Evolutionary conservation across 345 rosid species (phyloP), one percentile per base, ranked within the genome.

Genomic region (Brassica incana): DNA sequence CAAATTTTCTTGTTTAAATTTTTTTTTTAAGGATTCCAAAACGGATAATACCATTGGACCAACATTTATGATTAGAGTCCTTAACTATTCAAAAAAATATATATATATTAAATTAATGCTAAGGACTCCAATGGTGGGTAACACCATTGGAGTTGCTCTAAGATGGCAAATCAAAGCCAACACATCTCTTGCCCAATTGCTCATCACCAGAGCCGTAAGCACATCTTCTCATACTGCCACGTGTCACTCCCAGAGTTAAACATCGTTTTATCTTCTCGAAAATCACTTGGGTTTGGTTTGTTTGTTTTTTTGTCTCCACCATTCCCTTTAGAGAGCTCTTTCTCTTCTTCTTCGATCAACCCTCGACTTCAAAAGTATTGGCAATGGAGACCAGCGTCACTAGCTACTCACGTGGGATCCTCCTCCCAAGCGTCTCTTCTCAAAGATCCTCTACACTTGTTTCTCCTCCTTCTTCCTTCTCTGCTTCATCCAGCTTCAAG

Each of bases 351-450:
- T 64, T 52, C 29, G 54, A 62, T 69, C 59, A 60, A 36, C 60
- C 48, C 61, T 36, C 59, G 62, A 43, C 77, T 66, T 58, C 40
- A 71, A 32, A 72, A 52, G 50, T 36, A 30, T 18, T 67, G 67
- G 63, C 71, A 11, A 91, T 95, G 99, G 97, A 89, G 89, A 85
- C 91, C 36, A 78, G 91, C 59, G 66, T 20, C 23, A 20, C 23
- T 36, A 85, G 91, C 83, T 85, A 85, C 79, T 85, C 91, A 5
- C 90, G 87, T 43, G 94, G 92, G 77, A 86, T 86, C 61, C 74
- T 89, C 73, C 85, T 86, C 15, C 94, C 96, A 59, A 69, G 79
- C 56, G 87, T 87, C 83, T 88, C 92, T 73, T 89, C 96, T 84
- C 88, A 87, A 86, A 92, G 87, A 77, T 87, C 91, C 27, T 83